These are phyloP conservation scores for Durotheca rogersii DNA, from an alignment of 495 filamentous ascomycete species.

Conservation along the genomic window DNA sequence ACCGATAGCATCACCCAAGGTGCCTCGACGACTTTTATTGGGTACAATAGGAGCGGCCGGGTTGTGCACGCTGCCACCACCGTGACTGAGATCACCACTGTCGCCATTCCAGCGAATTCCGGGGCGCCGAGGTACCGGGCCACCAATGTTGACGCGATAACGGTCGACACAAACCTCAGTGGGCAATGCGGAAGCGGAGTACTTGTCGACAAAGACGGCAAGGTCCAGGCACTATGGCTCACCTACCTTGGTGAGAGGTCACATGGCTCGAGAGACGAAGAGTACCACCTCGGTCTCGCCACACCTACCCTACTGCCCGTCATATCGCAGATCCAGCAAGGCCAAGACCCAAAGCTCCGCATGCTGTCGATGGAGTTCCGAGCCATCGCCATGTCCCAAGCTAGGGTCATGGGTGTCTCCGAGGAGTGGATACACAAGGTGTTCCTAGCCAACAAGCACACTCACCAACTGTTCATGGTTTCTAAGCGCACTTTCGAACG, in stretches of 20 bases:
- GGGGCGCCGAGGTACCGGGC: slow-evolving; percentile 91
- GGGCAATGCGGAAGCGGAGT: slow-evolving; percentile 95
- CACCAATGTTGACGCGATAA: slow-evolving; percentile 96
- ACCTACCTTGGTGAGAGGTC: slow-evolving; percentile 92
- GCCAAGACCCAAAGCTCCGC: slow-evolving; percentile 72
- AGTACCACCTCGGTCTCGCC: slow-evolving; percentile 93
- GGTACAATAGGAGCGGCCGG: slow-evolving; percentile 92
- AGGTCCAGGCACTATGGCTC: slow-evolving; percentile 92
- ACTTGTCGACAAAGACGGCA: slow-evolving; percentile 83
- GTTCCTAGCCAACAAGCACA: slow-evolving; percentile 77
- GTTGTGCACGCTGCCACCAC: slow-evolving; percentile 92
- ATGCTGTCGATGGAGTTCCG: slow-evolving; percentile 94
- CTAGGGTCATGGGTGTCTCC: slow-evolving; percentile 94
- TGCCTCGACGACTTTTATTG: slow-evolving; percentile 90
- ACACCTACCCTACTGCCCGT: slow-evolving; percentile 87
- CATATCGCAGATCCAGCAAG: slow-evolving; percentile 77
- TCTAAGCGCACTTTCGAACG: slow-evolving; percentile 71
- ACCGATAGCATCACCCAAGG: slow-evolving; percentile 80
- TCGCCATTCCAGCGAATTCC: slow-evolving; percentile 91
- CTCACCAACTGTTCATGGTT: slow-evolving; percentile 98
- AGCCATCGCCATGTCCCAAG: slow-evolving; percentile 94
- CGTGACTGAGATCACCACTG: slow-evolving; percentile 95
- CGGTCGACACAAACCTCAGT: slow-evolving; percentile 88
- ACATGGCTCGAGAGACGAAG: slow-evolving; percentile 80
- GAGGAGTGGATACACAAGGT: slow-evolving; percentile 95